Base-by-base conservation (phyloP, 768 basidiomycete species). In the Mrakia frigida region DNA sequence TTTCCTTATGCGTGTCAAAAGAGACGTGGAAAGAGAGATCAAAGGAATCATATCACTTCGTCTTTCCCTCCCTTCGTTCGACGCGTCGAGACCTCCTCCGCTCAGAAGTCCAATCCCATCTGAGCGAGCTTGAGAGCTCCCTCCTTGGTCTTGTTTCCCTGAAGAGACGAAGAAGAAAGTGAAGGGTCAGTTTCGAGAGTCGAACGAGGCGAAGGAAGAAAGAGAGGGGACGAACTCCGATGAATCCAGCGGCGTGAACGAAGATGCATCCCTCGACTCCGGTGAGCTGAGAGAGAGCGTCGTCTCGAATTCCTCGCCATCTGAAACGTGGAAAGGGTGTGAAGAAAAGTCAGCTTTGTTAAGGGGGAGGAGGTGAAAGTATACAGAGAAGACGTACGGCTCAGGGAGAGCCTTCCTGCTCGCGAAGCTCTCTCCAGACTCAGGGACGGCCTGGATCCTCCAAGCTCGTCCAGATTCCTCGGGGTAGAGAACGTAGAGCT, bases 171-270 rank as follows among this genome's bases (percentile, higher is more conserved):
- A 76, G 59, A 7, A 31, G 25, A 68, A n/a, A 37, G 25, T 35
- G n/a, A 14, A 60, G 23, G 33, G 70, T 73, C 31, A 53, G 67
- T 37, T 0, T 14, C 0, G 43, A 33, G 5, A 25, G 11, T 14
- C n/a, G 31, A 61, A 74, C 28, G 70, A 75, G 43, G 25, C 74
- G 6, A 31, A 74, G 41, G 37, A 52, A 50, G 39, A 81, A 35
- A 81, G 81, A 69, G 16, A n/a, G 37, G 41, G 6, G 41, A 77
- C 43, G n/a, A 14, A 74, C 94, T 80, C 97, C 97, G 81, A 94
- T 98, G 83, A 99, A 99, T 11, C 97, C 97, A 76, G 91, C 91
- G 0, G 95, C 93, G 84, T 99, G 97, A 35, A 95, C 89, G 81
- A 99, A 99, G 73, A 97, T 88, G 71, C 95, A 87, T 1, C 90